Evolutionary conservation across 352 stramenopile species (phyloP).

Genomic region (Globisporangium perplexum): DNA sequence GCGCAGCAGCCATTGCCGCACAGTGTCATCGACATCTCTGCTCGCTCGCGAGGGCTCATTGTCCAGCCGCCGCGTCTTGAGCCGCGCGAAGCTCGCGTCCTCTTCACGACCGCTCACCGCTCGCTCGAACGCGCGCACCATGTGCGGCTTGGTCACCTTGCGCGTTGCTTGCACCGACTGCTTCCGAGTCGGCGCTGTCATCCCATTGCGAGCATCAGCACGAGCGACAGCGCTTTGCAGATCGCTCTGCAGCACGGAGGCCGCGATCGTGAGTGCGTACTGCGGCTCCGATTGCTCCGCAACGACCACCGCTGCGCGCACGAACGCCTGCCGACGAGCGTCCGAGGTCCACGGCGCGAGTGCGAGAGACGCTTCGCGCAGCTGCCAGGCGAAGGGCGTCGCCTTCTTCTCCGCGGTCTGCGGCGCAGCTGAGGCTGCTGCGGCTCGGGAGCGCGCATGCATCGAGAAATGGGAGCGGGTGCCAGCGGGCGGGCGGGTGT

Average conservation of each 20-base stretch:
- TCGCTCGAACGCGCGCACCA: slow-evolving; percentile 34
- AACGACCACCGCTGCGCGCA: slow-evolving; percentile 19
- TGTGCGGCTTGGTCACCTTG: slow-evolving; percentile 44
- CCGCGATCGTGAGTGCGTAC: slow-evolving; percentile 39
- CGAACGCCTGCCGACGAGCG: slow-evolving; percentile 14
- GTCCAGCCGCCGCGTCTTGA: not conserved
- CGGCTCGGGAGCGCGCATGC: not conserved
- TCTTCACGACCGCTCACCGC: slow-evolving; percentile 11
- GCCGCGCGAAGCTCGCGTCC: slow-evolving; percentile 6
- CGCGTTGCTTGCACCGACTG: slow-evolving; percentile 1
- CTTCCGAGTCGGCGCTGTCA: not conserved
- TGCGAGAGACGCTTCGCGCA: slow-evolving; percentile 11
- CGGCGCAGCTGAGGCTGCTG: not conserved
- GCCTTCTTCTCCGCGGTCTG: not conserved
- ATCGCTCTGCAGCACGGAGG: not conserved
- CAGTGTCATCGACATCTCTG: slow-evolving; percentile 12
- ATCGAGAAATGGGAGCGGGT: not conserved
- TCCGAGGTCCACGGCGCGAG: slow-evolving; percentile 20
- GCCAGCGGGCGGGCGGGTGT: too few relatives aligned
- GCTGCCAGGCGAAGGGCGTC: slow-evolving; percentile 17
- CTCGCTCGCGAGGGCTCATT: not conserved
- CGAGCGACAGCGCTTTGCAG: not conserved
- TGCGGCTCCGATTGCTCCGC: slow-evolving; percentile 27
- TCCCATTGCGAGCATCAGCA: not conserved
- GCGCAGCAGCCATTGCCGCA: slow-evolving; percentile 29